Conservation (phyloP, 2,329 filamentous ascomycete species). For the Claviceps humidiphila region DNA sequence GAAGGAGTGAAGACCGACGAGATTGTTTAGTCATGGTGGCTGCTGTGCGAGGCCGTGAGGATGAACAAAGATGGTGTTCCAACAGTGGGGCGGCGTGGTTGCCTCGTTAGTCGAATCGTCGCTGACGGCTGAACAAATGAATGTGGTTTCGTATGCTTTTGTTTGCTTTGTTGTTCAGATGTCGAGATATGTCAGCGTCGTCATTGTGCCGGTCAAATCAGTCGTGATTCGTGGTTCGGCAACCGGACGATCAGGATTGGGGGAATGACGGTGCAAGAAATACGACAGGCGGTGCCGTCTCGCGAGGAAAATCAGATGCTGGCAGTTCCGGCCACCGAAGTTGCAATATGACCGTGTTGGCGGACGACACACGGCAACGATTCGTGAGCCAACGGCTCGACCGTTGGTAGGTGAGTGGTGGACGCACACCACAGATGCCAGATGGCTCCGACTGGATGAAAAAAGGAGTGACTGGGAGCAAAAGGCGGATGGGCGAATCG, state of each 20-base stretch:
- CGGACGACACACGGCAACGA: background rate
- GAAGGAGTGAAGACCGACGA: conserved; percentile 25
- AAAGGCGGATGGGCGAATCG: background rate
- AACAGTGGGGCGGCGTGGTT: conserved; percentile 5
- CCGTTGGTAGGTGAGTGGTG: background rate
- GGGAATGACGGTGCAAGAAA: background rate
- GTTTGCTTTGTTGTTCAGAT: background rate
- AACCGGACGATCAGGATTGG: background rate
- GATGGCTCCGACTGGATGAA: background rate
- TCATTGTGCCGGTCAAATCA: conserved; percentile 5
- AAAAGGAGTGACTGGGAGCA: conserved; percentile 4
- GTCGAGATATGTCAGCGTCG: background rate
- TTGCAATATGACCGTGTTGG: background rate
- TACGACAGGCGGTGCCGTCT: background rate
- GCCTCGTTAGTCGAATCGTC: background rate
- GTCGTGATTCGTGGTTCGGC: background rate
- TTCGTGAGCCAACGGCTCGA: background rate
- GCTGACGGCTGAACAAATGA: conserved; percentile 7
- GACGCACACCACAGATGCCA: background rate
- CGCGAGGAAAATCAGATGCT: background rate
- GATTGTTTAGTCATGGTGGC: conserved; percentile 22
- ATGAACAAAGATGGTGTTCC: conserved; percentile 9
- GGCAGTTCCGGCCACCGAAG: background rate
- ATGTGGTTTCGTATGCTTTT: background rate
- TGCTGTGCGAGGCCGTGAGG: conserved; percentile 6